Base-by-base conservation (phyloP, 352 stramenopile species). In the Globisporangium emineosum region DNA sequence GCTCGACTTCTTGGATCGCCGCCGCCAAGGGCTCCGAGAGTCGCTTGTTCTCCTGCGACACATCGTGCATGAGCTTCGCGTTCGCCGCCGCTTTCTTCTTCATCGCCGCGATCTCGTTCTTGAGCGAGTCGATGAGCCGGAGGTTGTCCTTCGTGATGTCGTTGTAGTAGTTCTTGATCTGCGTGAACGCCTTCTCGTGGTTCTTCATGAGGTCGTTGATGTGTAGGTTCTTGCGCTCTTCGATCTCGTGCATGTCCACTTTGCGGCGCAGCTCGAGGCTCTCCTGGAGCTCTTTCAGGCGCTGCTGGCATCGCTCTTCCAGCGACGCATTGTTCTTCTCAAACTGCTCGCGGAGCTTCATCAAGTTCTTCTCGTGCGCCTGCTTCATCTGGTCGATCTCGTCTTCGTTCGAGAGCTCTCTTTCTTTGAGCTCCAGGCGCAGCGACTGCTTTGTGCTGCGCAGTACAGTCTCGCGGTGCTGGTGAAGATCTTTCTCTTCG, bases 81-180 rank as follows among this genome's bases (percentile, higher is more conserved):
- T 97, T 97, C 3, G 80, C 83, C 12, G 86, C 70, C 0, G 89
- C 89, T 64, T 97, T 98, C 70, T 95, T 93, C 70, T 97, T 97
- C 88, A 98, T 97, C 5, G 93, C 87, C n/a, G 75, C 70, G 60
- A 98, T 89, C 74, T 98, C 89, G 63, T 89, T 86, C 76, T 98
- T 97, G 58, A 98, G 83, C 25, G 79, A 90, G 35, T 95, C 84
- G 57, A 98, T 98, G 47, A 98, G 81, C 10, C 90, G 84, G 25
- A 98, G 62, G 67, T 98, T 98, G 72, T 97, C 85, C 56, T 94
- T 91, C 17, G 94, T 98, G 65, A 98, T 98, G 65, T 97, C 91
- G 70, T 98, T 98, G 71, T 98, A 98, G 84, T 98, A 98, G 57
- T 91, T 89, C 65, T 98, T 98, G 82, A 98, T 98, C 79, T 98